Evolutionary conservation across 177 flowering plant species (phyloP).

Genomic region (Vitis hybrid): DNA sequence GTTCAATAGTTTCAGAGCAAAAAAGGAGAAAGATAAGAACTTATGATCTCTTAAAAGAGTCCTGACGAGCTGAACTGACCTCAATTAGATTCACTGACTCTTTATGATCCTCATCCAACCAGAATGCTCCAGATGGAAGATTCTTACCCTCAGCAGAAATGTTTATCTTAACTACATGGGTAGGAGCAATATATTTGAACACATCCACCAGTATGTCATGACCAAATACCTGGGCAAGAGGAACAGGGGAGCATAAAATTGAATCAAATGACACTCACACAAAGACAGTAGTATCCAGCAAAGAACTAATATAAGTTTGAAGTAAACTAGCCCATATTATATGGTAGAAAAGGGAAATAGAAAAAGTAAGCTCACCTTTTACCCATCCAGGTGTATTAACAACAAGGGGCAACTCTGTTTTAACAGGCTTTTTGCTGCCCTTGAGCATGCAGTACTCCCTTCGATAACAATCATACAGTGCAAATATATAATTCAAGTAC

Average conservation of each 20-base stretch:
- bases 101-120: slow-evolving; percentile 46
- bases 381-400: too few relatives aligned
- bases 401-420: too few relatives aligned
- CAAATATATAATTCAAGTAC: too few relatives aligned
- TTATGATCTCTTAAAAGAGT: slow-evolving; percentile 72
- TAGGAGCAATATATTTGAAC: slow-evolving; percentile 65
- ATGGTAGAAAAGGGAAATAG: too few relatives aligned
- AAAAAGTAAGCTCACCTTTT: too few relatives aligned
- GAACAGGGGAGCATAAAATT: slow-evolving; percentile 1
- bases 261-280: too few relatives aligned
- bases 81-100: slow-evolving; percentile 45
- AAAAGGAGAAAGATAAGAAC: slow-evolving; percentile 22
- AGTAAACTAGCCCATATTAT: too few relatives aligned
- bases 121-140: slow-evolving; percentile 79
- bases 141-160: slow-evolving; percentile 64
- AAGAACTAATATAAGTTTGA: too few relatives aligned
- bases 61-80: slow-evolving; percentile 62
- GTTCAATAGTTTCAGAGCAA: not conserved
- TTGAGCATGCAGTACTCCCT: too few relatives aligned
- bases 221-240: slow-evolving; percentile 68
- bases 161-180: slow-evolving; percentile 86
- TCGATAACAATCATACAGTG: too few relatives aligned
- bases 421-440: too few relatives aligned
- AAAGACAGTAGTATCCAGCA: too few relatives aligned
- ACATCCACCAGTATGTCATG: slow-evolving; percentile 73